Evolutionary conservation across 2,329 filamentous ascomycete genomes (phyloP).

Genomic region (Calonectria pseudoturangicola): DNA sequence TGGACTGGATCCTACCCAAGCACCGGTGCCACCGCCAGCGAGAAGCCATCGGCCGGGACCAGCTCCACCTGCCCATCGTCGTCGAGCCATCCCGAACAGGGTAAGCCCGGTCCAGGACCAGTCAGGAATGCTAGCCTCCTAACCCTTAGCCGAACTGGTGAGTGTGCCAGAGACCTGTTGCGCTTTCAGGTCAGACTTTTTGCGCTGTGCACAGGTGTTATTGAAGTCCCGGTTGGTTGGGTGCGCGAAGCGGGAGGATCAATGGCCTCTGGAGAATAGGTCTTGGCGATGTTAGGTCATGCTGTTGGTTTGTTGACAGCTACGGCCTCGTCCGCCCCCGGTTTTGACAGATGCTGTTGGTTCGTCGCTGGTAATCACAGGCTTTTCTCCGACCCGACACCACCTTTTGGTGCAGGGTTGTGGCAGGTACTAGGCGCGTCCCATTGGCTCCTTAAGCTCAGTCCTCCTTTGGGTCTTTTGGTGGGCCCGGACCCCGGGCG

Average conservation of each 20-base stretch:
- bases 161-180: slow-evolving; percentile 1
- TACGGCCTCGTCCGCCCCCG: neutral
- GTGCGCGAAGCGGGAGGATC: slow-evolving; percentile 10
- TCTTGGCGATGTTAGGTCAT: slow-evolving; percentile 6
- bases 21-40: slow-evolving; percentile 47
- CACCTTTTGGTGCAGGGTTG: slow-evolving; percentile 35
- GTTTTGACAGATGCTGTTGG: slow-evolving; percentile 24
- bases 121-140: slow-evolving; percentile 25
- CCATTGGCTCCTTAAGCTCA: slow-evolving; percentile 45
- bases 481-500: slow-evolving; percentile 37
- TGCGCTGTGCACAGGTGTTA: slow-evolving; percentile 11
- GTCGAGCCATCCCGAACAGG: slow-evolving; percentile 29
- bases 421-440: slow-evolving; percentile 50
- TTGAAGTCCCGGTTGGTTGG: slow-evolving; percentile 9
- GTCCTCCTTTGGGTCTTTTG: slow-evolving; percentile 20
- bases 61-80: slow-evolving; percentile 18
- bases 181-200: slow-evolving; percentile 14
- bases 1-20: slow-evolving; percentile 19
- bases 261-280: slow-evolving; percentile 2
- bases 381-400: slow-evolving; percentile 24
- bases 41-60: slow-evolving; percentile 16
- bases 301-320: slow-evolving; percentile 20
- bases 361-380: slow-evolving; percentile 22
- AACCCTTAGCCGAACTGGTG: slow-evolving; percentile 10
- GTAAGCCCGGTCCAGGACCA: slow-evolving; percentile 27